Conservation (phyloP, 345 rosid genomes). For the Ricinus communis region DNA sequence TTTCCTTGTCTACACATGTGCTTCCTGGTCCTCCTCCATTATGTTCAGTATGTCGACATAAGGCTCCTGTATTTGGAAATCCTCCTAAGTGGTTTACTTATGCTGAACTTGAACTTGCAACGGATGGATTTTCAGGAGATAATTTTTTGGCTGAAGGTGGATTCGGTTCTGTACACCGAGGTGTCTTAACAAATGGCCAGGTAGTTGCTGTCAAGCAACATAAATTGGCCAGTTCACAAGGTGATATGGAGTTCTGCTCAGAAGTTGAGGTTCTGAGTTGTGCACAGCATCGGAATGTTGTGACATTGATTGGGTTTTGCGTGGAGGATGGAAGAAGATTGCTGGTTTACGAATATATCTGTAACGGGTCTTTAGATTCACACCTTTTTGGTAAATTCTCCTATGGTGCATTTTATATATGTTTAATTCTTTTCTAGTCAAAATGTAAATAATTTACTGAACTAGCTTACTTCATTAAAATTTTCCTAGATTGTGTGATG, state of each 20-base stretch:
- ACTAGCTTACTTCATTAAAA: not conserved
- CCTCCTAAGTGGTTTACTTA: constrained; percentile 94
- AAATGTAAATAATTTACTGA: not conserved
- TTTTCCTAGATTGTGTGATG: not conserved
- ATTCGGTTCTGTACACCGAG: constrained; percentile 32
- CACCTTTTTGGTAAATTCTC: constrained; percentile 28
- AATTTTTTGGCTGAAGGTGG: constrained; percentile 57
- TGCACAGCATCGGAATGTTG: constrained; percentile 34
- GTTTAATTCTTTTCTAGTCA: no score
- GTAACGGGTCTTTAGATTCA: constrained; percentile 38
- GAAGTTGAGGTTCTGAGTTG: constrained; percentile 35
- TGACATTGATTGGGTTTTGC: constrained; percentile 34
- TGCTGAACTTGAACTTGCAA: constrained; percentile 90
- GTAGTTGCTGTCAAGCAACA: constrained; percentile 76
- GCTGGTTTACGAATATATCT: constrained; percentile 34
- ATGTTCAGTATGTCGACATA: constrained; percentile 94
- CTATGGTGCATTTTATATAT: not conserved
- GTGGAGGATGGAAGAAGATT: constrained; percentile 30
- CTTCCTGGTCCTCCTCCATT: constrained; percentile 94
- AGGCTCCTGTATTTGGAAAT: constrained; percentile 87
- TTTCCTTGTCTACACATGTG: constrained; percentile 69
- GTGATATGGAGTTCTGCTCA: constrained; percentile 54
- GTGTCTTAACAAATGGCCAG: constrained; percentile 26
- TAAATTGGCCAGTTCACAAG: constrained; percentile 96
- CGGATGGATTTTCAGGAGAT: constrained; percentile 85